Evolutionary conservation across 345 rosid species (phyloP).

Genomic region (Gossypium stocksii): DNA sequence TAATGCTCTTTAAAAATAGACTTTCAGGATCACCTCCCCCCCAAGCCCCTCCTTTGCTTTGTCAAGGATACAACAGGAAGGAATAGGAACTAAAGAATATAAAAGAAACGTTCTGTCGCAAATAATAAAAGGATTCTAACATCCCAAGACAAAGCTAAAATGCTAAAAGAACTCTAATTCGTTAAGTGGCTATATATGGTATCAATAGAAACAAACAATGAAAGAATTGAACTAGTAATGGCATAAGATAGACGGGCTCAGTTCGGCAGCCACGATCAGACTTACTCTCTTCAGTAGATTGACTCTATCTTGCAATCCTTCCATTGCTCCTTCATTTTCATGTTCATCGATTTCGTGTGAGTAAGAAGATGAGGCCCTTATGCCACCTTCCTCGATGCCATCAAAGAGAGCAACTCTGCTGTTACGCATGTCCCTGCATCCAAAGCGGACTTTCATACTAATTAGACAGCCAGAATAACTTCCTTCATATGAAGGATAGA

Average conservation of each 20-base stretch:
- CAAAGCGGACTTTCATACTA: background rate
- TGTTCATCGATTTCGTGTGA: constrained; percentile 89
- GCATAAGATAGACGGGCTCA: background rate
- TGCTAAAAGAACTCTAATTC: background rate
- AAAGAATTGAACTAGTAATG: background rate
- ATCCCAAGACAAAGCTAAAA: background rate
- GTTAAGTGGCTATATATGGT: background rate
- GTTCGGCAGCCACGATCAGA: constrained; percentile 1
- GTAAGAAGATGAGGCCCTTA: constrained; percentile 77
- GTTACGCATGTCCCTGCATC: constrained; percentile 63
- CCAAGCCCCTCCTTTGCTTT: background rate
- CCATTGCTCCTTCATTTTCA: constrained; percentile 87
- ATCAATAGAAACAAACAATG: background rate
- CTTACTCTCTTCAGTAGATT: constrained; percentile 82
- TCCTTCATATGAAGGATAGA: background rate
- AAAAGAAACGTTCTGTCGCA: background rate
- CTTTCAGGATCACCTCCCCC: background rate
- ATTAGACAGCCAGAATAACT: constrained; percentile 9
- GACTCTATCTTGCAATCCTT: constrained; percentile 90
- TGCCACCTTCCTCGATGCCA: constrained; percentile 96
- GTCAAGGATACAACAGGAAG: background rate
- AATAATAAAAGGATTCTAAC: background rate
- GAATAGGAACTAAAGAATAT: background rate
- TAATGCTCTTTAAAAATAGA: background rate
- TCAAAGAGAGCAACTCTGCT: constrained; percentile 74